Conservation (phyloP, 768 basidiomycete genomes). For the Brasilioporus rufonigricans region DNA sequence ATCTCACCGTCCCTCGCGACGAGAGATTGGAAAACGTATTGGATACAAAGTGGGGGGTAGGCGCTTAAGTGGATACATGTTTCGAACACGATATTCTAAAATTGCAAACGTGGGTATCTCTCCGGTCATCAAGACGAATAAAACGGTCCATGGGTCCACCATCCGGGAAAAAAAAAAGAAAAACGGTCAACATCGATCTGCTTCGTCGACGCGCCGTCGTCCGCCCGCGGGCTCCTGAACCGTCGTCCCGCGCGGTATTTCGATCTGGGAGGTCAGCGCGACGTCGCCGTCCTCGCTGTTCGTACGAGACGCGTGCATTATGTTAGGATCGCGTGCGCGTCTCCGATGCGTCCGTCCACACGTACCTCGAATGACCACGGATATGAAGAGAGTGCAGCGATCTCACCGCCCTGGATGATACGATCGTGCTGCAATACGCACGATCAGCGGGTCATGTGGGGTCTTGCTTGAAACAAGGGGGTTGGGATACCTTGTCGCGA, state of each 20-base stretch:
- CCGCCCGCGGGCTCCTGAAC: background rate
- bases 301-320: background rate
- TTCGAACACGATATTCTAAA: background rate
- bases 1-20: background rate
- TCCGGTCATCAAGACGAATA: no score
- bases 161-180: background rate
- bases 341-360: background rate
- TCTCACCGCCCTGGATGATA: constrained; percentile 14
- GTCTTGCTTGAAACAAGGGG: no score
- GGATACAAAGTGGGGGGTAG: background rate
- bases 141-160: background rate
- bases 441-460: background rate
- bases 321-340: no score
- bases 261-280: constrained; percentile 9
- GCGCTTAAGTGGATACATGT: background rate
- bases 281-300: background rate
- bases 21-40: background rate
- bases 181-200: background rate
- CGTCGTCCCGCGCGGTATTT: background rate
- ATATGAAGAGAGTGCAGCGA: background rate
- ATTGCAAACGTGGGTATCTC: background rate
- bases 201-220: background rate
- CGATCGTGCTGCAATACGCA: background rate
- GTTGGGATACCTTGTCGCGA: constrained; percentile 13
- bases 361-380: background rate